Conservation (phyloP, 2,329 filamentous ascomycete species). For the Xylaria multiplex region DNA sequence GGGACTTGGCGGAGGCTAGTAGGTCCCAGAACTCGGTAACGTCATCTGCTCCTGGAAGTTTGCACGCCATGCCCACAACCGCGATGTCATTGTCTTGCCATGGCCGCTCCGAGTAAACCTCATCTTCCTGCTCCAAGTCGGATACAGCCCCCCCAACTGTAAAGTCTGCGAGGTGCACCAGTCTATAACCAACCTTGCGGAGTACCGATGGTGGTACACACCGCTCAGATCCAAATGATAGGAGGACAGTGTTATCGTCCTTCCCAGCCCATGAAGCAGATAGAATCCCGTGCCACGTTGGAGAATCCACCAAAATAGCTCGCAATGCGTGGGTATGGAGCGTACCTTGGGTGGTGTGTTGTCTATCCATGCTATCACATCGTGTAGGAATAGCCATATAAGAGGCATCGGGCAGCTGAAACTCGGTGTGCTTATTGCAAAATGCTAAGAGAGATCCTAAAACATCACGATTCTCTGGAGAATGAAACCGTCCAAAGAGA, state of each 20-base stretch:
- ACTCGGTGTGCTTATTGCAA: neutral
- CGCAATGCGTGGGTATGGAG: no score
- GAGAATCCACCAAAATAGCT: no score
- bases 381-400: neutral
- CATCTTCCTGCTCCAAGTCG: neutral
- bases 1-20: conserved; percentile 44
- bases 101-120: neutral
- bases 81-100: conserved; percentile 44
- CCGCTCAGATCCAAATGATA: neutral
- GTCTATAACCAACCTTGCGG: neutral
- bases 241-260: no score
- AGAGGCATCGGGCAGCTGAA: neutral
- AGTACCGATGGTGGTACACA: neutral
- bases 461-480: neutral
- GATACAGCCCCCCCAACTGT: no score
- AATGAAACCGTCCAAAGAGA: neutral
- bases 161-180: neutral
- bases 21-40: conserved; percentile 50
- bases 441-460: neutral
- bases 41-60: conserved; percentile 50
- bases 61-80: conserved; percentile 52
- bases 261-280: no score
- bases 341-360: no score
- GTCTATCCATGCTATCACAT: no score
- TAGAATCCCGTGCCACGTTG: no score